Conservation (phyloP, 1,284 basidiomycete species). For the Ceratobasidium sp. region DNA sequence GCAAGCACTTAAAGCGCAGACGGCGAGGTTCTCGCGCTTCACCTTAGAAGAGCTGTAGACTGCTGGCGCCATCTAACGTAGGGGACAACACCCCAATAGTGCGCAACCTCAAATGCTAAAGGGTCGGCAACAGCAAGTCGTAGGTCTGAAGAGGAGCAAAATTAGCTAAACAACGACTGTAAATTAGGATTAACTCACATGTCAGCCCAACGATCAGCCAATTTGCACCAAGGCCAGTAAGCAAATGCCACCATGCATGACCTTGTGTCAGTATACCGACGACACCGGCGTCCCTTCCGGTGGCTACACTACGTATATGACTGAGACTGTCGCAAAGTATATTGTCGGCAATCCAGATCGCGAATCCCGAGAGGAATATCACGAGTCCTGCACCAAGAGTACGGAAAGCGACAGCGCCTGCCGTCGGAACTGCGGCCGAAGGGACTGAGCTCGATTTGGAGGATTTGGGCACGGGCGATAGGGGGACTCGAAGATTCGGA, state of each 20-base stretch:
- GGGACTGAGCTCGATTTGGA: not conserved
- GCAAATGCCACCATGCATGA: constrained; percentile 63
- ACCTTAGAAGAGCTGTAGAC: not conserved
- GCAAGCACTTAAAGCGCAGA: not conserved
- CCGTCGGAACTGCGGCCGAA: not conserved
- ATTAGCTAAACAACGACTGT: constrained; percentile 45
- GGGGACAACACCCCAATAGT: constrained; percentile 30
- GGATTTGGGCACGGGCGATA: constrained; percentile 2
- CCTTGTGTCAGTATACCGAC: constrained; percentile 48
- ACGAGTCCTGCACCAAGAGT: constrained; percentile 49
- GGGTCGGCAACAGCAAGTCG: constrained; percentile 37
- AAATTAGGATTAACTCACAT: constrained; percentile 53
- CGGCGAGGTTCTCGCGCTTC: not conserved
- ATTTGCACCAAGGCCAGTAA: constrained; percentile 60
- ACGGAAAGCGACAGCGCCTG: constrained; percentile 33
- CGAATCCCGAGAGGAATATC: constrained; percentile 57
- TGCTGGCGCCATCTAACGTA: constrained; percentile 34
- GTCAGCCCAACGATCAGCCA: constrained; percentile 55
- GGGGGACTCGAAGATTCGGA: constrained; percentile 33
- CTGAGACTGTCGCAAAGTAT: constrained; percentile 56
- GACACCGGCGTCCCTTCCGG: constrained; percentile 28
- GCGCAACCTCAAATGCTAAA: constrained; percentile 28
- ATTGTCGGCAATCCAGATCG: constrained; percentile 64
- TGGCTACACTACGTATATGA: constrained; percentile 43
- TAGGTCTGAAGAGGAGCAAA: not conserved